Conservation (phyloP, 441 rosid species). For the Cnidoscolus chayamansa region DNA sequence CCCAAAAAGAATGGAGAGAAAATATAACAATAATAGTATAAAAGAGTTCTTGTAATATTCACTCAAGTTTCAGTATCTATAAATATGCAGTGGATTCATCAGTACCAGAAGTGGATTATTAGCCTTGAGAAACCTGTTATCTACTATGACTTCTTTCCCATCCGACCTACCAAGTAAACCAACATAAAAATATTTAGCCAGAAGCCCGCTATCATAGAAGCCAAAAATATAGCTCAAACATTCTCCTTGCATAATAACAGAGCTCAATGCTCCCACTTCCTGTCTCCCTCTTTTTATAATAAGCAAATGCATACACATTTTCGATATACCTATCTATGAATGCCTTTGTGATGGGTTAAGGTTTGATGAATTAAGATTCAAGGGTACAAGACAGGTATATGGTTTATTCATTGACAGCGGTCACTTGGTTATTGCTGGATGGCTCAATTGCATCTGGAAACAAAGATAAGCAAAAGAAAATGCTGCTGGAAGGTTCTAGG, state of each 20-base stretch:
- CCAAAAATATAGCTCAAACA: neutral
- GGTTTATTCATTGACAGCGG: neutral
- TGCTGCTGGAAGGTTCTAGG: neutral
- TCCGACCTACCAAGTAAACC: constrained; percentile 55
- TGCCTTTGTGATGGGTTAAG: neutral
- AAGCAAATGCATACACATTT: neutral
- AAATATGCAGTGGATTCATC: constrained; percentile 11
- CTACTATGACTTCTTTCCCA: constrained; percentile 81
- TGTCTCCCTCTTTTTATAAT: neutral
- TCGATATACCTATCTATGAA: neutral
- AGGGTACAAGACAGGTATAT: neutral
- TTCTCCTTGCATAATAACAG: neutral
- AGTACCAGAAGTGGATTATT: constrained; percentile 81
- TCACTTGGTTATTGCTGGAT: neutral
- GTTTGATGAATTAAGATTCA: neutral
- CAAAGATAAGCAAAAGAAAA: neutral
- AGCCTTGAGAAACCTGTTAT: constrained; percentile 82
- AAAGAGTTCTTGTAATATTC: neutral
- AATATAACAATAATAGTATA: neutral
- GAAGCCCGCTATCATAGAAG: neutral
- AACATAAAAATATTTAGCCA: neutral
- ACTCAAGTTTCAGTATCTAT: neutral
- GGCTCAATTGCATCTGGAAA: neutral
- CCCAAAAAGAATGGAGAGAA: constrained; percentile 17
- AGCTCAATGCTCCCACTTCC: neutral